Evolutionary conservation across 495 filamentous ascomycete genomes (phyloP), one percentile per base, ranked within the genome.

Genomic region (Rostrohypoxylon terebratum): DNA sequence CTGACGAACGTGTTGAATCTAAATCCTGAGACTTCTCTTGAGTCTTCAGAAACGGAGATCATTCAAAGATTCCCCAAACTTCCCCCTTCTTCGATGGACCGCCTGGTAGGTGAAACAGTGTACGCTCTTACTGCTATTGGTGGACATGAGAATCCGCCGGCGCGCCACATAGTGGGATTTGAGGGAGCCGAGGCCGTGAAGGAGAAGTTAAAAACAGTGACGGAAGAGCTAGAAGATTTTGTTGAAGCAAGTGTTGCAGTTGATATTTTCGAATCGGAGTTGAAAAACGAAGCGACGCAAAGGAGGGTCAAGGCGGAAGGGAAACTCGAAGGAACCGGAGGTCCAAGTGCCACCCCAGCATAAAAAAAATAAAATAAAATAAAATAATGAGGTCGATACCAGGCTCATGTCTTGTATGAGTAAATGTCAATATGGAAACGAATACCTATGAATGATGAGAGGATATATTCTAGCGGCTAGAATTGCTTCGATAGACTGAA

Each of bases 141-240:
- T 0, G 96, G 94, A 0, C 94, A 97, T 80, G 95, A 97, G 78
- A 97, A 98, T 81, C 96, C 96, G 5, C 96, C 96, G 0, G 94
- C 94, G 3, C 84, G 96, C 33, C 94, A 98, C 77, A 97, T 98
- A 68, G 94, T 98, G 0, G 95, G 96, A 1, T 91, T 92, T 73
- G 96, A 98, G 77, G 94, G 93, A 9, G 91, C 94, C 34, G 88
- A 90, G 4, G 91, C 90, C 31, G 94, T 99, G 18, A 97, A 96
- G 73, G 96, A 98, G 83, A 98, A 97, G 81, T 81, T 99, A 59
- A 97, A 96, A 84, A 98, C 94, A 20, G 91, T 97, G 1, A 96
- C 93, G 59, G 94, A 98, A 77, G 96, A 98, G 81, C 75, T 98
- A 42, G 96, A 98, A 78, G 96, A 98, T 64, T 98, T 98, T 81